phyloP scores from a whole-genome alignment of 306 rosid genomes.

The Trifolium pratense region DNA sequence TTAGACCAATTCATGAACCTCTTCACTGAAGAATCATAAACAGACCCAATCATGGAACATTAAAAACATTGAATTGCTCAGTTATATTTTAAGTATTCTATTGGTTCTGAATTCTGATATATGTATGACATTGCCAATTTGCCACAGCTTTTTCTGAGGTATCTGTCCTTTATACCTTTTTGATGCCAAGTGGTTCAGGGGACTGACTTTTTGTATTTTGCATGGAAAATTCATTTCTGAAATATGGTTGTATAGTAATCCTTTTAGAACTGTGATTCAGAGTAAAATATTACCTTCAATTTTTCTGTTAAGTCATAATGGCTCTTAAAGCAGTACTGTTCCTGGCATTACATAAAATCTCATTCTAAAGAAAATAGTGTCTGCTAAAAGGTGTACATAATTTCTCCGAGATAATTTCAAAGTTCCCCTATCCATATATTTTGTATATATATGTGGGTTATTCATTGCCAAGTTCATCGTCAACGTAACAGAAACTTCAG shows the following conservation, averaged over 20 bases:
- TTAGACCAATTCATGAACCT: not conserved
- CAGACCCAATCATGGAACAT: slow-evolving; percentile 7
- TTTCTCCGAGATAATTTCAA: slow-evolving; percentile 11
- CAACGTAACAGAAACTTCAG: not conserved
- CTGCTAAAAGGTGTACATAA: not conserved
- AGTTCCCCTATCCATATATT: not conserved
- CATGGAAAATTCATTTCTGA: too few relatives aligned
- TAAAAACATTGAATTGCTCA: not conserved
- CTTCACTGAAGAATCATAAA: slow-evolving; percentile 3
- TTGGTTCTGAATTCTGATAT: slow-evolving; percentile 10
- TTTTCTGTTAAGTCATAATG: too few relatives aligned
- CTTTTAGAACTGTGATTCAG: too few relatives aligned
- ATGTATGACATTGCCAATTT: not conserved
- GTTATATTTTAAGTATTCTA: not conserved
- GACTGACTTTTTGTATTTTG: too few relatives aligned
- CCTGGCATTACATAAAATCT: too few relatives aligned
- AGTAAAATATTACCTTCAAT: too few relatives aligned
- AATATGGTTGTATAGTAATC: too few relatives aligned
- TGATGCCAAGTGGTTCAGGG: too few relatives aligned
- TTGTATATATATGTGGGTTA: not conserved
- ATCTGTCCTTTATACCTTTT: too few relatives aligned
- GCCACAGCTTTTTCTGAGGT: too few relatives aligned
- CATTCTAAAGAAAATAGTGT: too few relatives aligned
- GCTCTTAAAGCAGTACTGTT: too few relatives aligned
- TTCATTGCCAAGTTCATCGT: slow-evolving; percentile 1